Evolutionary conservation across 1,284 basidiomycete genomes (phyloP).

Genomic region (Sanghuangporus weigelae): DNA sequence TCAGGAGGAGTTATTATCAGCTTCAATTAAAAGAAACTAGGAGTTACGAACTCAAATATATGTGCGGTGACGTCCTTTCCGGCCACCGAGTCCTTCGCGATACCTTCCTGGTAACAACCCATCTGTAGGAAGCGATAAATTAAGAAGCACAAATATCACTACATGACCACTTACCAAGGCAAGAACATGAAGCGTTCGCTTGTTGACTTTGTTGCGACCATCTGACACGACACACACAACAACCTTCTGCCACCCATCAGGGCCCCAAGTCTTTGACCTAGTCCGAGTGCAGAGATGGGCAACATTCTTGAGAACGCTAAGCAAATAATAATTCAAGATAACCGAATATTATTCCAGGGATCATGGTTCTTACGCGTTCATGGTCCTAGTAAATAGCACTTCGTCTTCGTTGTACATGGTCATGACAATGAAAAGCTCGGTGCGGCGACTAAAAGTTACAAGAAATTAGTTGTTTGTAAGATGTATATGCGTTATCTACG

Average conservation of each 20-base stretch:
- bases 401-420: constrained; percentile 98
- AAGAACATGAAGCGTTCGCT: constrained; percentile 79
- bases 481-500: background rate
- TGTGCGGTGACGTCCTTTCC: constrained; percentile 93
- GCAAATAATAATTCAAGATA: constrained; percentile 6
- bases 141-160: background rate
- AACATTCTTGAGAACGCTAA: constrained; percentile 85
- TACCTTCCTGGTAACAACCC: constrained; percentile 95
- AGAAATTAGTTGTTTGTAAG: background rate
- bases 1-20: constrained; percentile 19
- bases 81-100: constrained; percentile 89
- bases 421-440: constrained; percentile 94
- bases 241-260: constrained; percentile 93
- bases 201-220: constrained; percentile 87
- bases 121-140: constrained; percentile 45
- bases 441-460: constrained; percentile 50
- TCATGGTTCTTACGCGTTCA: constrained; percentile 66
- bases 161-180: constrained; percentile 45
- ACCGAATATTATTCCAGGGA: constrained; percentile 12
- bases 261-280: constrained; percentile 89
- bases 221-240: constrained; percentile 92
- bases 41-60: constrained; percentile 72
- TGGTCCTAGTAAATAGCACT: constrained; percentile 76
- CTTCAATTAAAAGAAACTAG: background rate
- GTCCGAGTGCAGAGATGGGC: constrained; percentile 78